Base-by-base conservation (phyloP, 495 filamentous ascomycete species). In the Hapsidospora chrysogenum region DNA sequence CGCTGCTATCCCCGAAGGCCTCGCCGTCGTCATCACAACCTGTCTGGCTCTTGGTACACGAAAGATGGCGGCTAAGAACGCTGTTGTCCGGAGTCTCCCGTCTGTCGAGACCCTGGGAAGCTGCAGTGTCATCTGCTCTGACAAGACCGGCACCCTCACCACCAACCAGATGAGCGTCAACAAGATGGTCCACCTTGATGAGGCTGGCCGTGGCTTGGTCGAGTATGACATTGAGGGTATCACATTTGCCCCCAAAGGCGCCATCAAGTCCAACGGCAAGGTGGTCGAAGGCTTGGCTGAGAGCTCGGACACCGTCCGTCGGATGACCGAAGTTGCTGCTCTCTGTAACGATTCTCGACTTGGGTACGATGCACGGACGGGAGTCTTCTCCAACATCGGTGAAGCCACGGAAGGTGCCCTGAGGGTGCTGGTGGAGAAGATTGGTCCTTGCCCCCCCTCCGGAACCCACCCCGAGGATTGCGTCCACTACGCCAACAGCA, bases 81-180 rank as follows among this genome's bases (percentile, higher is more conserved):
- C 89, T 11, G 87, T 97, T 23, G 89, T 97, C 30, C 70, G 89
- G 48, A 95, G 83, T 49, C 66, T 97, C 38, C 92, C 89, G 14
- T 96, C 92, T 6, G 89, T 97, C 38, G 92, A 99, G 58, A 99
- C 92, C 9, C 63, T 99, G 26, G 92, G 92, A 48, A 96, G 92
- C 68, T 99, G 92, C 66, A 96, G 89, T 49, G 85, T 99, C 36
- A 93, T 99, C 51, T 99, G 92, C 62, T 99, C 92, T n/a, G 92
- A 99, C 62, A 99, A 99, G 66, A 99, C 92, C 1, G 92, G 92
- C 42, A 99, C 92, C 16, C 60, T 99, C 51, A 99, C 92, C 17
- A 99, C 92, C 23, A 99, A 96, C 60, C 85, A 99, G 58, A 99
- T 99, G 92, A 95, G 89, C 49, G 92, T 94, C 35, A 87, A 74